Evolutionary conservation across 495 filamentous ascomycete genomes (phyloP).

Genomic region (Xylaria cubensis): DNA sequence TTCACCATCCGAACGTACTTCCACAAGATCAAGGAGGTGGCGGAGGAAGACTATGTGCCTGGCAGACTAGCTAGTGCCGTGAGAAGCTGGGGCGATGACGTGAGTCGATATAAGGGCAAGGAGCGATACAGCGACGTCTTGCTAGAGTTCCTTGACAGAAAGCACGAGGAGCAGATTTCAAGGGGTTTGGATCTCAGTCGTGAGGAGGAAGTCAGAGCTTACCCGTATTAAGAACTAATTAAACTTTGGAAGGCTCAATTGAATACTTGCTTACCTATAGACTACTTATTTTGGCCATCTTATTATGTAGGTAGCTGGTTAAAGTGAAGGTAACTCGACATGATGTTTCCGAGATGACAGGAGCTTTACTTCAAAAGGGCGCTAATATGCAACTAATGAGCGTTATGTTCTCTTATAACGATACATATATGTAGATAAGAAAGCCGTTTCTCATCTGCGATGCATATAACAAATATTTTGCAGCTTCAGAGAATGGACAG

Average conservation of each 20-base stretch:
- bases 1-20: constrained; percentile 86
- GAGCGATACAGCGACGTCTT: constrained; percentile 80
- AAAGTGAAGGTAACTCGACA: neutral
- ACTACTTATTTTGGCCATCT: neutral
- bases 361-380: neutral
- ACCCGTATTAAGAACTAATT: constrained; percentile 30
- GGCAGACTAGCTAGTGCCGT: constrained; percentile 74
- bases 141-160: constrained; percentile 80
- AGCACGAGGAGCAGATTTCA: constrained; percentile 78
- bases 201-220: constrained; percentile 63
- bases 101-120: constrained; percentile 82
- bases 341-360: neutral
- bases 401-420: neutral
- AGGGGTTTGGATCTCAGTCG: constrained; percentile 65
- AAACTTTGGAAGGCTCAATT: constrained; percentile 9
- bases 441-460: neutral
- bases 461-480: neutral
- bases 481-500: neutral
- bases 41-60: constrained; percentile 72
- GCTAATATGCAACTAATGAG: neutral
- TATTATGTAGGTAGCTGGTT: neutral
- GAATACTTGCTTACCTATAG: neutral
- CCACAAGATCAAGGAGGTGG: constrained; percentile 69
- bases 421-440: neutral
- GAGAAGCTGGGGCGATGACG: constrained; percentile 87